These are phyloP conservation scores for Verbena officinalis DNA, from an alignment of 257 asterid genomes.

Conservation along the genomic window DNA sequence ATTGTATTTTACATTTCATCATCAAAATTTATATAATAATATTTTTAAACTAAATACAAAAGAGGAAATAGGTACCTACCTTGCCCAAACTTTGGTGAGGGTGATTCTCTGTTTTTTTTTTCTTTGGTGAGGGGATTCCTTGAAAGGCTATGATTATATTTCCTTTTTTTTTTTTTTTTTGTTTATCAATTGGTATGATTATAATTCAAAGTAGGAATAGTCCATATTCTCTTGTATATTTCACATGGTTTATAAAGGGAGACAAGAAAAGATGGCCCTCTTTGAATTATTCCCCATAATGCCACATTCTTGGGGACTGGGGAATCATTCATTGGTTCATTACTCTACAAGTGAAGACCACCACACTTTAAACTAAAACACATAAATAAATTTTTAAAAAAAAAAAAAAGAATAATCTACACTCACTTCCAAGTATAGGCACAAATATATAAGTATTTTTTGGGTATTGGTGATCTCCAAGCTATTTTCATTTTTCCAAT, in stretches of 20 bases:
- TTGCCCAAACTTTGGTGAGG: no score
- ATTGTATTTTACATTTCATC: no score
- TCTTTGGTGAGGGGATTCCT: no score
- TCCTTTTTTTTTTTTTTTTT: no score
- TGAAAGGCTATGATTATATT: no score
- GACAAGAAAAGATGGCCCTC: slow-evolving; percentile 43
- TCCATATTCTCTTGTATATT: not conserved
- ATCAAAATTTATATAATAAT: no score
- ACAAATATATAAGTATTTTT: not conserved
- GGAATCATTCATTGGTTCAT: slow-evolving; percentile 45
- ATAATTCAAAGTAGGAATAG: not conserved
- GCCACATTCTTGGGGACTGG: slow-evolving; percentile 26
- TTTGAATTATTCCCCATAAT: slow-evolving; percentile 17
- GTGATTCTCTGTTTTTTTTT: no score
- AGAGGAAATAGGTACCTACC: no score
- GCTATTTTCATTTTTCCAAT: no score
- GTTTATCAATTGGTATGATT: not conserved
- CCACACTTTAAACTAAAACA: not conserved
- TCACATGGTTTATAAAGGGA: slow-evolving; percentile 25
- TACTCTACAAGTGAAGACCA: slow-evolving; percentile 42
- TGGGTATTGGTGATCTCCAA: not conserved
- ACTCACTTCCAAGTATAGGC: slow-evolving; percentile 43
- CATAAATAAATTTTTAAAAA: not conserved
- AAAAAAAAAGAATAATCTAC: slow-evolving; percentile 15
- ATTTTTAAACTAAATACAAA: no score